Evolutionary conservation across 23 red algal species (phyloP), one percentile per base, ranked within the genome.

Genomic region (Gracilaria domingensis): DNA sequence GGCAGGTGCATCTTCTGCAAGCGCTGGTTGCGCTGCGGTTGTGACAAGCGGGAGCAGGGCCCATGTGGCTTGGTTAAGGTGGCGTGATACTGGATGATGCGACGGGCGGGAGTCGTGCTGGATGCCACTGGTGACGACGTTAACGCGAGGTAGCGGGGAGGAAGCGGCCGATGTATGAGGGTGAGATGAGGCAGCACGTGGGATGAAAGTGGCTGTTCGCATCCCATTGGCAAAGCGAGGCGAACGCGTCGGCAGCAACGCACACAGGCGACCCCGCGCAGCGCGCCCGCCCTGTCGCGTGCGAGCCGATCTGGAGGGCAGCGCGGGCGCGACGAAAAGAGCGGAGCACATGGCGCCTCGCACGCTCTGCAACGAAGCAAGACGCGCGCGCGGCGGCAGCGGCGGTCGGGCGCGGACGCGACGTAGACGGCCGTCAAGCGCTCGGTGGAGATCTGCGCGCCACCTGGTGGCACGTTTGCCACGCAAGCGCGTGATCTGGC

Each of bases 1-100:
- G 18, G 37, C 20, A 75, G 69, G 17, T 21, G 60, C 69, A 8
- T 75, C 35, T 42, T 75, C 69, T 75, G 69, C 69, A 44, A 44
- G 29, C 7, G 69, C 36, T 40, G 69, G 69, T 18, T 45, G 39
- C 20, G 69, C 35, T 11, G 30, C 72, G 9, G 34, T 8, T 4
- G 45, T 25, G 45, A 77, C 40, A 0, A 77, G 8, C 40, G 72
- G 42, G 36, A 77, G n/a, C 24, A 77, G 42, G 5, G 72, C 72
- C 2, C 8, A 73, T 1, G 6, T 44, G 40, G 72, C 72, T 4
- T 50, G 50, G 25, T 32, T 77, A 5, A 77, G 32, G 8, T 13
- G n/a, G 20, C 50, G 38, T 25, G 17, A 69, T 37, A 37, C 12
- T 11, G 12, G 12, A 16, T 69, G 30, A 13, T 12, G 0, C 9